Evolutionary conservation across 2,329 filamentous ascomycete genomes (phyloP).

Genomic region (Beauveria australis): DNA sequence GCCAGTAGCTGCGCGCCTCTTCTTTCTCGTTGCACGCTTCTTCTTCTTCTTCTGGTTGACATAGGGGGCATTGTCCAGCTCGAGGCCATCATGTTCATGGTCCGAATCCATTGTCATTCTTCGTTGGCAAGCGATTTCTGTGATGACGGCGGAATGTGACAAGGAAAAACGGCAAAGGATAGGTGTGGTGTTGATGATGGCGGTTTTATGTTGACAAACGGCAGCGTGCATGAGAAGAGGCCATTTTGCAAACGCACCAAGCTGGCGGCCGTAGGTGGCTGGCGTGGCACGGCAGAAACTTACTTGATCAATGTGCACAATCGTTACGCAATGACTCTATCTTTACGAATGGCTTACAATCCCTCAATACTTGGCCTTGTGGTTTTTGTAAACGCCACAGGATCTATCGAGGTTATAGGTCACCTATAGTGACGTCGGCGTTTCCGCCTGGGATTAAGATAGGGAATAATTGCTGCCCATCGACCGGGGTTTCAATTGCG

Average conservation of each 20-base stretch:
- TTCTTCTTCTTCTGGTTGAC: background rate
- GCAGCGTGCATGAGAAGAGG: background rate
- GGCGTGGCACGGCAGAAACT: background rate
- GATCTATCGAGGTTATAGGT: no score
- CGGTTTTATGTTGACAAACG: background rate
- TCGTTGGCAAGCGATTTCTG: background rate
- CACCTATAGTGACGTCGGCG: background rate
- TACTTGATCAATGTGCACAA: no score
- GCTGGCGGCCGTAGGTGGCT: background rate
- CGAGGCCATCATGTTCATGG: background rate
- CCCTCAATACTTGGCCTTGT: no score
- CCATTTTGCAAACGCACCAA: background rate
- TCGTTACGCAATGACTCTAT: no score
- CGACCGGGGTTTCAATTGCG: no score
- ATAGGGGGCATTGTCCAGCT: background rate
- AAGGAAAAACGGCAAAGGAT: background rate
- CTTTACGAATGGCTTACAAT: no score
- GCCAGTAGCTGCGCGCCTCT: background rate
- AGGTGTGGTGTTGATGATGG: background rate
- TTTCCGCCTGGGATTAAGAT: background rate
- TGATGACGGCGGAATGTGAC: no score
- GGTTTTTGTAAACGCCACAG: no score
- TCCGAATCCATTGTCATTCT: background rate
- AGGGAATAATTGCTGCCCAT: background rate
- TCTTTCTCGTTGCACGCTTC: background rate